Percentiles rank a stretch among this genome's conserved stretches.
phyloP scores from a whole-genome alignment of 31 red algal species.

The Asparagopsis taxiformis region DNA sequence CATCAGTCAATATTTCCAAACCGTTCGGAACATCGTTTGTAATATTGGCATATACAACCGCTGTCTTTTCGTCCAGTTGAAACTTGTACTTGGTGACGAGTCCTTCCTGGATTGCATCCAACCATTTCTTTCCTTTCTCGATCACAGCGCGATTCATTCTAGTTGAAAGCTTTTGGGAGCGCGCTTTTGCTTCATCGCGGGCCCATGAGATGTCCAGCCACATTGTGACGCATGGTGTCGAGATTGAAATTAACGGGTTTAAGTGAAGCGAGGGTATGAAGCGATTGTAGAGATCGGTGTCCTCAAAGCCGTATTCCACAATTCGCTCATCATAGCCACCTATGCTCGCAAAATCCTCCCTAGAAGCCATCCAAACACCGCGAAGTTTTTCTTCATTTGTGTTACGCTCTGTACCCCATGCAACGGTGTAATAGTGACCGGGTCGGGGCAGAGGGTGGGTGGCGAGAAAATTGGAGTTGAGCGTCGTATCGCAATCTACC shows the following conservation, averaged over 20 bases:
- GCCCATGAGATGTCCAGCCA: slow-evolving; percentile 7
- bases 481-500: slow-evolving; percentile 62
- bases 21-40: slow-evolving; percentile 9
- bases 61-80: background rate
- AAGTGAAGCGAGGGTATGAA: background rate
- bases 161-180: slow-evolving; percentile 9
- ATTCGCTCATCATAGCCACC: slow-evolving; percentile 55
- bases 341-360: slow-evolving; percentile 12
- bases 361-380: slow-evolving; percentile 27
- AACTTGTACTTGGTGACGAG: slow-evolving; percentile 16
- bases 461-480: slow-evolving; percentile 13
- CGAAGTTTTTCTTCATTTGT: slow-evolving; percentile 17
- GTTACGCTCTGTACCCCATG: slow-evolving; percentile 9
- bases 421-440: slow-evolving; percentile 13
- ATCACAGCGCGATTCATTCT: slow-evolving; percentile 26
- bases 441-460: slow-evolving; percentile 11
- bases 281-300: slow-evolving; percentile 28
- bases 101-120: background rate
- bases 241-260: slow-evolving; percentile 2
- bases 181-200: background rate
- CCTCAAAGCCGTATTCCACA: slow-evolving; percentile 33
- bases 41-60: slow-evolving; percentile 10
- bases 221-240: slow-evolving; percentile 1
- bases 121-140: slow-evolving; percentile 21
- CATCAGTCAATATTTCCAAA: background rate